These are phyloP conservation scores for Neophaeococcomyces aloes DNA, from an alignment of 2,329 filamentous ascomycete genomes.

Conservation along the genomic window DNA sequence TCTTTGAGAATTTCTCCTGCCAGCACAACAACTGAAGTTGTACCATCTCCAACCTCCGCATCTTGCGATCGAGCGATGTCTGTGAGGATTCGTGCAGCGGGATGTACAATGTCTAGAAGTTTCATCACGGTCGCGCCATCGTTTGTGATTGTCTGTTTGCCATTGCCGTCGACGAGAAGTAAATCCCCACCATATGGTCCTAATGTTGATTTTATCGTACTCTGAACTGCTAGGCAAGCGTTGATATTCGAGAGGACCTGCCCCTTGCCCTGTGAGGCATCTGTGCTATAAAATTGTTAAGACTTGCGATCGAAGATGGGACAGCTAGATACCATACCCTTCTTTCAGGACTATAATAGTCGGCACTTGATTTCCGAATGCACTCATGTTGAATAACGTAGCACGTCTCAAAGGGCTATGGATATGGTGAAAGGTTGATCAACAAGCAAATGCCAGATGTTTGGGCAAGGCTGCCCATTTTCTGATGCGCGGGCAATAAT, in stretches of 20 bases:
- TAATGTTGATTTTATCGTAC: slow-evolving; percentile 88
- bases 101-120: slow-evolving; percentile 97
- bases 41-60: slow-evolving; percentile 95
- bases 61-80: slow-evolving; percentile 98
- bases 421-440: too few species aligned
- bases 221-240: slow-evolving; percentile 89
- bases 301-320: slow-evolving; percentile 21
- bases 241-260: slow-evolving; percentile 98
- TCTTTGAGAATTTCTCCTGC: slow-evolving; percentile 98
- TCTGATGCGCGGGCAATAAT: too few species aligned
- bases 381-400: slow-evolving; percentile 31
- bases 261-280: slow-evolving; percentile 91
- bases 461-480: too few species aligned
- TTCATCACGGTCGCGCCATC: slow-evolving; percentile 99
- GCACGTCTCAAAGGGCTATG: too few species aligned
- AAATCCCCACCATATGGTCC: slow-evolving; percentile 95
- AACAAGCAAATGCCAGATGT: too few species aligned
- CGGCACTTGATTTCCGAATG: slow-evolving; percentile 93
- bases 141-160: slow-evolving; percentile 94
- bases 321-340: slow-evolving; percentile 45
- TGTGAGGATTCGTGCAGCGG: slow-evolving; percentile 90
- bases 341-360: slow-evolving; percentile 98
- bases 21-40: slow-evolving; percentile 90
- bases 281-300: slow-evolving; percentile 58
- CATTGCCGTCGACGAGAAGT: slow-evolving; percentile 90